Evolutionary conservation across 225 moss, liverwort and hornwort genomes (phyloP).

Genomic region (Asterella californica): DNA sequence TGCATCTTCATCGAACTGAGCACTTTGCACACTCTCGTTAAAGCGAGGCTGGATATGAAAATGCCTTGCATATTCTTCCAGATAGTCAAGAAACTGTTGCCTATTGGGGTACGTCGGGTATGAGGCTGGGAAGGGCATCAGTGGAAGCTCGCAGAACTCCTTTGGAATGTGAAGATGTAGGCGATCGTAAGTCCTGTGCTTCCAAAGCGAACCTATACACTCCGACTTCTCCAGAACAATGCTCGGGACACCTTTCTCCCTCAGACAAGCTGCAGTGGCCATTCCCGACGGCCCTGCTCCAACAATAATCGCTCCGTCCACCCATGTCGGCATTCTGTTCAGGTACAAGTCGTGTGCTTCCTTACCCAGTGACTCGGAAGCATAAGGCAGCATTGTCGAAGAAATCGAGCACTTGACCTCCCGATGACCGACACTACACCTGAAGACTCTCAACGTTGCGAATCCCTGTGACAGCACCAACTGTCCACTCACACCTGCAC

Average conservation of each 20-base stretch:
- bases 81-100: constrained; percentile 68
- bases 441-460: background rate
- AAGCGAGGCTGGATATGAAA: constrained; percentile 60
- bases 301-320: constrained; percentile 67
- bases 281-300: constrained; percentile 82
- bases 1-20: constrained; percentile 40
- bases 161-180: constrained; percentile 85
- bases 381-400: constrained; percentile 38
- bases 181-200: constrained; percentile 78
- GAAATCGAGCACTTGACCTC: background rate
- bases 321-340: constrained; percentile 35
- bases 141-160: constrained; percentile 89
- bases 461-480: background rate
- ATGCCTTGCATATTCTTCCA: constrained; percentile 53
- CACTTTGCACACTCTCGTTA: constrained; percentile 50
- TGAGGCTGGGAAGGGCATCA: constrained; percentile 53
- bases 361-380: constrained; percentile 38
- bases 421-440: background rate
- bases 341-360: constrained; percentile 35
- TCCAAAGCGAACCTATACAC: constrained; percentile 84
- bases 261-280: constrained; percentile 69
- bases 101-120: constrained; percentile 77
- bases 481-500: background rate
- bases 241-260: constrained; percentile 44
- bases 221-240: constrained; percentile 63